Evolutionary conservation across 768 basidiomycete genomes (phyloP).

Genomic region (Termitomyces sp.): DNA sequence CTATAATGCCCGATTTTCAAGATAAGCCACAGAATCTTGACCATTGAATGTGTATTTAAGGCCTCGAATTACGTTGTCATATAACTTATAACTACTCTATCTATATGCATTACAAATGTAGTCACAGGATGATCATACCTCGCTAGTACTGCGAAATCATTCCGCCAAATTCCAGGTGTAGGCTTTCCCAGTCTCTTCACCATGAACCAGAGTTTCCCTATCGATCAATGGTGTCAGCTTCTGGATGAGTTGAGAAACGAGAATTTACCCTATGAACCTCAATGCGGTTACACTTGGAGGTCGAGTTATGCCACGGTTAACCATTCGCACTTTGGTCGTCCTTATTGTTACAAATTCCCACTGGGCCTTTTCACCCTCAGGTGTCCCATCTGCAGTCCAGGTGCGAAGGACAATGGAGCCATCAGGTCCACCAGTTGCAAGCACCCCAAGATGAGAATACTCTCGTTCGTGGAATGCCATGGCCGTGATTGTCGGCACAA

Average conservation of each 20-base stretch:
- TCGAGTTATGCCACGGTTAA: conserved; percentile 29
- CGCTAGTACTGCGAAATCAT: neutral
- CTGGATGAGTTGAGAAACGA: neutral
- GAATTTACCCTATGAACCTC: conserved; percentile 70
- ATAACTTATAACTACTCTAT: neutral
- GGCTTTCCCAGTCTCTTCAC: conserved; percentile 23
- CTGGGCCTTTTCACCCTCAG: conserved; percentile 54
- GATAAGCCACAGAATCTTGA: neutral
- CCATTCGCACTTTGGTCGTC: conserved; percentile 54
- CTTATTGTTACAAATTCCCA: conserved; percentile 76
- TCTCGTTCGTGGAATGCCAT: conserved; percentile 89
- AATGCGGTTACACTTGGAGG: conserved; percentile 68
- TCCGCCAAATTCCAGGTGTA: conserved; percentile 21
- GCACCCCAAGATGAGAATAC: conserved; percentile 68
- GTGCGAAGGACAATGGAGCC: conserved; percentile 78
- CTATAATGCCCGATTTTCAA: too few species aligned
- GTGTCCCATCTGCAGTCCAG: conserved; percentile 77
- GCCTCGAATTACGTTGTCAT: neutral
- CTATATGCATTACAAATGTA: neutral
- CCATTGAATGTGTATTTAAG: neutral
- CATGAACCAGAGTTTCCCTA: conserved; percentile 21
- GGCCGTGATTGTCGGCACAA: conserved; percentile 60
- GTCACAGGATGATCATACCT: neutral
- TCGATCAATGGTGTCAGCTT: neutral
- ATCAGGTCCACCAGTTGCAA: conserved; percentile 77